Evolutionary conservation across 371 early-diverging fungal genomes (phyloP).

Genomic region (Parasitella parasitica): DNA sequence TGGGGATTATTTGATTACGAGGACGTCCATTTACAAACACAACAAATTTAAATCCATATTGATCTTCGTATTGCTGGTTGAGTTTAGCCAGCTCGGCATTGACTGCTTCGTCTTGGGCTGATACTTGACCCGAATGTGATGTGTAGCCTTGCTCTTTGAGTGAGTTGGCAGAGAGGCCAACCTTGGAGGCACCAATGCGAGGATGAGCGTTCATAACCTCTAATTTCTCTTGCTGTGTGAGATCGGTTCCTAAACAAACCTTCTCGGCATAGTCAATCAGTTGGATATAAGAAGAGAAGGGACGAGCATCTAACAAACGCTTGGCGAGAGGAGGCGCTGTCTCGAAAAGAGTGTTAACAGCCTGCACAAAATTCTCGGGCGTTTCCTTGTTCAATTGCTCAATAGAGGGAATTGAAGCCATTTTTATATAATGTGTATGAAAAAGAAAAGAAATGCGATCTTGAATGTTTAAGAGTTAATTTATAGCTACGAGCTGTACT

Average conservation of each 20-base stretch:
- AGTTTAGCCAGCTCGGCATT: conserved; percentile 50
- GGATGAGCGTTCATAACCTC: conserved; percentile 87
- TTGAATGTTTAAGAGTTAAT: not conserved
- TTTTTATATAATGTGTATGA: not conserved
- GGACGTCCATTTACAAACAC: conserved; percentile 87
- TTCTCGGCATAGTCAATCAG: conserved; percentile 63
- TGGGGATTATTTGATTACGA: conserved; percentile 69
- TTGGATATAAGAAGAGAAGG: conserved; percentile 63
- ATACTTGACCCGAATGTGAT: conserved; percentile 14
- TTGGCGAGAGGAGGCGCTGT: conserved; percentile 82
- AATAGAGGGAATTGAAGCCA: conserved; percentile 64
- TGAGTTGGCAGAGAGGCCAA: conserved; percentile 71
- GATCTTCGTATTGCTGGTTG: conserved; percentile 73
- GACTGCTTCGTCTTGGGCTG: conserved; percentile 37
- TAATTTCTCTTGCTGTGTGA: conserved; percentile 62
- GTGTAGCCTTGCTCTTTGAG: conserved; percentile 75
- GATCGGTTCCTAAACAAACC: conserved; percentile 47
- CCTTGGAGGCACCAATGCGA: conserved; percentile 79
- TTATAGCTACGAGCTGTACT: no score
- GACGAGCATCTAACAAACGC: conserved; percentile 66
- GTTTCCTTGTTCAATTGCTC: conserved; percentile 65
- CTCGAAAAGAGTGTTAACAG: conserved; percentile 81
- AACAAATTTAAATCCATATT: conserved; percentile 88
- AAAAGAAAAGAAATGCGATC: not conserved
- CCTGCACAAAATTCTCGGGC: conserved; percentile 53